Evolutionary conservation across 2,329 filamentous ascomycete genomes (phyloP), one percentile per base, ranked within the genome.

Genomic region (Diaporthe longicolla): DNA sequence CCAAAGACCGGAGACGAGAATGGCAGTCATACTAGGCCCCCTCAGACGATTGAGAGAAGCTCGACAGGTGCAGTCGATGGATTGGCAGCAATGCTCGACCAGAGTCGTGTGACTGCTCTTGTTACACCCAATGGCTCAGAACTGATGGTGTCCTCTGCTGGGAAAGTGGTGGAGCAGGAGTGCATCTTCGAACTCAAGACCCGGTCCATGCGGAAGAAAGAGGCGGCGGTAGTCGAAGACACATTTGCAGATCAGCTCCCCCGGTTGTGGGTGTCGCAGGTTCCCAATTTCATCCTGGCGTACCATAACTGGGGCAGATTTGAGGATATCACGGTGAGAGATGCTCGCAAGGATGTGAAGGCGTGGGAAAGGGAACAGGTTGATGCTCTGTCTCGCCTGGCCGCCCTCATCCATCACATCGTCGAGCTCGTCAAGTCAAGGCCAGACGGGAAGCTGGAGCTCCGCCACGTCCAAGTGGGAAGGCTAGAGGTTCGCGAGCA

Each of bases 351-450:
- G 0, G 74, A 82, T 4, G 76, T 86, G 26, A 66, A 76, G 3
- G 61, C 75, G 1, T 87, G 85, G 85, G 84, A 87, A 72, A 74
- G 72, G 8, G 71, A 79, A 5, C 81, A 83, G 48, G 77, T 80
- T 21, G 26, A 71, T 0, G 77, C 77, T 0, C 78, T 87, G 8
- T 77, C 79, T 2, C 78, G 76, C 9, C 75, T 86, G 1, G 81
- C 79, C 0, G 78, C 76, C 1, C 73, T 83, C 19, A 59, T 83
- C 37, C 76, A 77, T 40, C 63, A 52, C 32, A 75, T 83, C 45
- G 54, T 78, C 11, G 70, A 61, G 2, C 54, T 78, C 11, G 77
- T 78, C 19, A 72, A 65, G 17, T 74, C 61, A 17, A 63, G 63
- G 6, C 61, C 52, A 1, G 76, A 72, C 15, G 55, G 66, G 0